A percentile compares a stretch with the other conserved stretches of the same genome.
Evolutionary conservation across 345 rosid genomes (phyloP).

Genomic region (Sapria himalayana): DNA sequence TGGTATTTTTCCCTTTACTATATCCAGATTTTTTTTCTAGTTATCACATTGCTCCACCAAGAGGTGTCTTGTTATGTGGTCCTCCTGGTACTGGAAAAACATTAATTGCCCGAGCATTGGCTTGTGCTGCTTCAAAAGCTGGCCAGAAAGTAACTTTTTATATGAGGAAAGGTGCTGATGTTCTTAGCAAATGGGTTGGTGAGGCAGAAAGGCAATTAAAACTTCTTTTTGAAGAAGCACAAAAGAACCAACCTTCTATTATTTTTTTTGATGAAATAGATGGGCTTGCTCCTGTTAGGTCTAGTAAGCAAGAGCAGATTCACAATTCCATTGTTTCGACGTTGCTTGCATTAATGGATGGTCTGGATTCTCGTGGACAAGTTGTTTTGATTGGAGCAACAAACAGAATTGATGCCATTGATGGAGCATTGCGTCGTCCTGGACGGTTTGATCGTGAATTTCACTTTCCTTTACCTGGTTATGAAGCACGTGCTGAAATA

Average conservation of each 20-base stretch:
- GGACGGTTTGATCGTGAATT: slow-evolving; percentile 99
- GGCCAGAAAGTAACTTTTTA: slow-evolving; percentile 99
- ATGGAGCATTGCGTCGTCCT: slow-evolving; percentile 98
- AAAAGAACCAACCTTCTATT: slow-evolving; percentile 92
- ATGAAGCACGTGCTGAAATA: slow-evolving; percentile 91
- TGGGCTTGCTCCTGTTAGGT: slow-evolving; percentile 98
- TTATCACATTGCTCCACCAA: slow-evolving; percentile 88
- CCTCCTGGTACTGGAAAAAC: slow-evolving; percentile 99
- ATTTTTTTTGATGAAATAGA: slow-evolving; percentile 98
- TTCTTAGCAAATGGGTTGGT: slow-evolving; percentile 99
- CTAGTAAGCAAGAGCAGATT: slow-evolving; percentile 99
- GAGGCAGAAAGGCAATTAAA: slow-evolving; percentile 99
- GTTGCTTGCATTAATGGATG: slow-evolving; percentile 98
- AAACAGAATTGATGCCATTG: slow-evolving; percentile 97
- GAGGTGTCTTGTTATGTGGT: slow-evolving; percentile 96
- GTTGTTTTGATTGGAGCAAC: slow-evolving; percentile 99
- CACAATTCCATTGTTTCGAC: slow-evolving; percentile 99
- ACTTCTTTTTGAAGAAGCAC: slow-evolving; percentile 96
- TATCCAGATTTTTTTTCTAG: slow-evolving; percentile 98
- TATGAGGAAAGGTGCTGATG: slow-evolving; percentile 99
- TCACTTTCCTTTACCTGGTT: slow-evolving; percentile 94
- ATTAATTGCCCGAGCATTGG: slow-evolving; percentile 94
- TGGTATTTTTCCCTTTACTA: slow-evolving; percentile 93
- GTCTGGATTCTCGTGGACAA: slow-evolving; percentile 99
- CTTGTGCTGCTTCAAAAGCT: slow-evolving; percentile 99